Base-by-base conservation (phyloP, 306 rosid species). In the cucumber (Cucumis sativus) region DNA sequence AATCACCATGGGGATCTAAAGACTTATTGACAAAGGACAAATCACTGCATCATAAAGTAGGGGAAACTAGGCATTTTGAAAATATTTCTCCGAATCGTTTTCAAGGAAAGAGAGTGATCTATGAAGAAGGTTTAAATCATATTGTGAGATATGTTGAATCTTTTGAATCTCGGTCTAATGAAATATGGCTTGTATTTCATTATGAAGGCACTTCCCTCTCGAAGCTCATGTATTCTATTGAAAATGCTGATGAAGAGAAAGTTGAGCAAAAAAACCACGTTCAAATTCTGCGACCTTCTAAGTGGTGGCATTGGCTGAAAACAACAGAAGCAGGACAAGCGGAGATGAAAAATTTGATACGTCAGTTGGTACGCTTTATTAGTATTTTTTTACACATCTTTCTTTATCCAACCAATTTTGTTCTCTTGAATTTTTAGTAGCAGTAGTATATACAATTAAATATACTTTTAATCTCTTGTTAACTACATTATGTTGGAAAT, bases 271-370 rank as follows among this genome's bases (percentile, higher is more conserved):
- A 16, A 67, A 85, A 90, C 77, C 88, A 83, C 78, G 87, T 81
- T 65, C 95, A 83, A 81, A 85, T 94, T 52, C 78, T 94, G 45
- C 90, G 65, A 58, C 96, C 96, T 77, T 94, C 98, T 25, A 92
- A 94, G 78, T 94, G 98, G 97, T 94, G 97, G 98, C 96, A 87
- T 84, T 92, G 98, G 97, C 86, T 94, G 85, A 94, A 92, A 87
- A 92, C 93, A 25, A 89, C 98, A 23, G 87, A 90, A 85, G 92
- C 89, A 83, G 98, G 98, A 84, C 89, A 87, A 80, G 89, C 86
- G 83, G 91, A 92, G 86, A 90, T 89, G 96, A 88, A 96, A 79
- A 87, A 76, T 80, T 88, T 94, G 80, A 82, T 92, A 81, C 88
- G 95, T 94, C 98, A 94, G 83, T 81, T 94, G 98, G 97, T 94